Evolutionary conservation across 2,329 filamentous ascomycete genomes (phyloP).

Genomic region (Eutypa lata): DNA sequence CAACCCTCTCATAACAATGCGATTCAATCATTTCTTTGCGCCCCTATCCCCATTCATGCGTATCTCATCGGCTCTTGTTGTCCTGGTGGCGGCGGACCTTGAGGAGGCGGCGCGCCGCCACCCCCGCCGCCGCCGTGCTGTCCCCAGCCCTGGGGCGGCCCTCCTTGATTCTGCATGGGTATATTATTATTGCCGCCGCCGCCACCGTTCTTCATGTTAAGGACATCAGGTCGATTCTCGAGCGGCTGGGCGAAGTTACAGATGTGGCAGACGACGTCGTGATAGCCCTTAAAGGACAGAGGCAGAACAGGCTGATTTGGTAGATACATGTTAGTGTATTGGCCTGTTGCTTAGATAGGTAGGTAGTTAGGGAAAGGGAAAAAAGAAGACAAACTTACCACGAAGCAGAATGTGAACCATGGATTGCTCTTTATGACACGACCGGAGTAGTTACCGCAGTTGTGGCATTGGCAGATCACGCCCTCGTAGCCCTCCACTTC

Average conservation of each 20-base stretch:
- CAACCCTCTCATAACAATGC: not conserved
- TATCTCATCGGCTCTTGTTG: not conserved
- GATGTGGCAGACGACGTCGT: constrained; percentile 70
- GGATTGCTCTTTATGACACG: constrained; percentile 61
- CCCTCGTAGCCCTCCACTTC: constrained; percentile 60
- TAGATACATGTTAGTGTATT: constrained; percentile 12
- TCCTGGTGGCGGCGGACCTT: constrained; percentile 4
- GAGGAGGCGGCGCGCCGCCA: constrained; percentile 4
- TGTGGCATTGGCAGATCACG: constrained; percentile 60
- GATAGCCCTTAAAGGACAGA: constrained; percentile 63
- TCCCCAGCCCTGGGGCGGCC: constrained; percentile 30
- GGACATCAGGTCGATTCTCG: constrained; percentile 53
- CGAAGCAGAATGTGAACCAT: constrained; percentile 79
- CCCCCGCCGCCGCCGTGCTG: not conserved
- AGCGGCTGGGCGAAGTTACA: constrained; percentile 74
- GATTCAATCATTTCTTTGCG: not conserved
- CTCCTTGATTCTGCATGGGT: constrained; percentile 32
- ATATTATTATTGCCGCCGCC: constrained; percentile 33
- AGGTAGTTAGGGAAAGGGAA: not conserved
- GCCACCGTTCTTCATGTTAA: constrained; percentile 47
- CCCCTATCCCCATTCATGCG: not conserved
- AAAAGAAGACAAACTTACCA: constrained; percentile 44
- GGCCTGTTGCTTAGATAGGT: not conserved
- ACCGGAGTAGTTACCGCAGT: constrained; percentile 63
- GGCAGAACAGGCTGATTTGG: constrained; percentile 62